Base-by-base conservation (phyloP, 192 early-diverging fungal genomes). In the Mortierella hygrophila region DNA sequence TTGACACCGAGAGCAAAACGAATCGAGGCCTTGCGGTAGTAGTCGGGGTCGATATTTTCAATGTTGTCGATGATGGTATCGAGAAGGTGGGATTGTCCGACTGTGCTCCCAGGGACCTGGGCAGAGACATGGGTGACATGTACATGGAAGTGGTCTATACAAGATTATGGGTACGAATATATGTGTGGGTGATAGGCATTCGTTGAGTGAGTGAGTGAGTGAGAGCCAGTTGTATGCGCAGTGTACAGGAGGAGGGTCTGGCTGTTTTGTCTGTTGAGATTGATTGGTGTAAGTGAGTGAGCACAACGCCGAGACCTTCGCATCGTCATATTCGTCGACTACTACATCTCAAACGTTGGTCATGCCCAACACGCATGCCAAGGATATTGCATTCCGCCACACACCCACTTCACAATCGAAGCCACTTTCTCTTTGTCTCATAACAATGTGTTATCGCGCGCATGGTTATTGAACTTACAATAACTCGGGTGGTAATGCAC, bases 401-500 rank as follows among this genome's bases (percentile, higher is more conserved):
- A 57, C 40, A 2, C 35, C 35, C 71, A 38, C 8, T 23, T 41
- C 29, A 32, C 23, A 16, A 16, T 49, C 26, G 15, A 29, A 11
- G 60, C 29, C 29, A 52, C 3, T 52, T 20, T 21, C 26, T 41
- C 72, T 29, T 29, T 13, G 37, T 40, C 6, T 37, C 29, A 18
- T 3, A 57, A 60, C 20, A 40, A 47, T 16, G 26, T 20, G 11
- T 6, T 23, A 37, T 52, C 49, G 21, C 49, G 18, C 49, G 49
- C 49, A 15, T 42, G 32, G 42, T 40, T 40, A 0, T 40, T 40
- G 38, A 1, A 85, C 83, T 87, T 89, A 92, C 92, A 97, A 78
- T 97, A 97, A 8, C 92, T 93, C 6, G 96, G 96, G 82, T 95
- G 94, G 77, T 97, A 96, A 80, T 97, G 96, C 5, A 96, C 83